Percentiles rank a stretch among this genome's conserved stretches.
These are phyloP conservation scores for Botrytis cinerea DNA, from an alignment of 2,329 filamentous ascomycete genomes.

Conservation along the genomic window DNA sequence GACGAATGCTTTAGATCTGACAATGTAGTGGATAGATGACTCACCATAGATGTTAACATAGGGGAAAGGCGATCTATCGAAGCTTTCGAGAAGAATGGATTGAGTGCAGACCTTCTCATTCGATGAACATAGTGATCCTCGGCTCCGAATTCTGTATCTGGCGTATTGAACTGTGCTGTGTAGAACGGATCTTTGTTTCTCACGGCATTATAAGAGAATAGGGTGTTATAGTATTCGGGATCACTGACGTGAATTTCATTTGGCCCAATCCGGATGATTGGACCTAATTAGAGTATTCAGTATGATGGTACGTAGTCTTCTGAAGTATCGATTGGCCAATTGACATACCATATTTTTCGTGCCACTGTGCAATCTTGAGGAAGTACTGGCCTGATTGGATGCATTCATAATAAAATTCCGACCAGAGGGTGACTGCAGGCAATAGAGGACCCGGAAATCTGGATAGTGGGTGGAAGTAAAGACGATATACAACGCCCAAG, in stretches of 20 bases:
- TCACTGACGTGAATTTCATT: slow-evolving; percentile 28
- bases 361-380: slow-evolving; percentile 13
- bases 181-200: slow-evolving; percentile 30
- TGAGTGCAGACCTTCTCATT: slow-evolving; percentile 32
- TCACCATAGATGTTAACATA: slow-evolving; percentile 29
- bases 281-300: slow-evolving; percentile 16
- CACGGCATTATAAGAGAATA: slow-evolving; percentile 28
- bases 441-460: slow-evolving; percentile 23
- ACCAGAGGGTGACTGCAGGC: slow-evolving; percentile 16
- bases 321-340: neutral
- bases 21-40: neutral
- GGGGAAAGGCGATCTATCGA: slow-evolving; percentile 31
- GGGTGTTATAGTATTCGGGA: slow-evolving; percentile 33
- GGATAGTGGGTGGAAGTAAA: slow-evolving; percentile 24
- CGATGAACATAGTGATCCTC: slow-evolving; percentile 34
- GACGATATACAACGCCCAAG: slow-evolving; percentile 16
- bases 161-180: slow-evolving; percentile 23
- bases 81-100: slow-evolving; percentile 35
- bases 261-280: slow-evolving; percentile 33
- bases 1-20: neutral
- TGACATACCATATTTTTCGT: slow-evolving; percentile 11
- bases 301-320: neutral
- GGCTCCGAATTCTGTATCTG: slow-evolving; percentile 29
- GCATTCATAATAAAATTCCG: slow-evolving; percentile 15
- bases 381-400: slow-evolving; percentile 16